These are phyloP conservation scores for Ustulina deusta DNA, from an alignment of 2,329 filamentous ascomycete species.

Conservation along the genomic window DNA sequence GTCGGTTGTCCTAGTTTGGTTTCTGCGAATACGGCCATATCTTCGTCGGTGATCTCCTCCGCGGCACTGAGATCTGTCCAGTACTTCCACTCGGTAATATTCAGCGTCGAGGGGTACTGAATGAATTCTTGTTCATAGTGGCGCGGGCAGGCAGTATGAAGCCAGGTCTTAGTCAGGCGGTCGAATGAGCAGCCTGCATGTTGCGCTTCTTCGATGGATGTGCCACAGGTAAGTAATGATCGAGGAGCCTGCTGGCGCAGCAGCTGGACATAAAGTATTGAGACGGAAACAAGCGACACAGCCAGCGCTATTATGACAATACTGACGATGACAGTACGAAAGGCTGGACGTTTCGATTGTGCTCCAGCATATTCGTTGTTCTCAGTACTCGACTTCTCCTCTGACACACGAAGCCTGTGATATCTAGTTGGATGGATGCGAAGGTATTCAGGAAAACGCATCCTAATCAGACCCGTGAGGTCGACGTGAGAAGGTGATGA, in stretches of 20 bases:
- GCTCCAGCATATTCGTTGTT: background rate
- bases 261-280: conserved; percentile 21
- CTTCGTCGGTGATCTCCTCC: conserved; percentile 31
- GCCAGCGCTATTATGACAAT: conserved; percentile 6
- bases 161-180: conserved; percentile 35
- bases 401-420: conserved; percentile 20
- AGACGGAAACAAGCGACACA: conserved; percentile 16
- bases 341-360: background rate
- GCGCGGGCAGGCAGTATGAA: conserved; percentile 21
- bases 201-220: conserved; percentile 21
- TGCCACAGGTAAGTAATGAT: conserved; percentile 27
- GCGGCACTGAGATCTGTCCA: conserved; percentile 21
- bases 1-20: conserved; percentile 1
- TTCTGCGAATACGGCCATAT: conserved; percentile 28
- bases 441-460: conserved; percentile 5
- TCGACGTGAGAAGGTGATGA: background rate
- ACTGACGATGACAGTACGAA: background rate
- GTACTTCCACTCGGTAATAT: conserved; percentile 31
- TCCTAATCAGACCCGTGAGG: background rate
- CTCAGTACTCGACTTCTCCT: conserved; percentile 15
- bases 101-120: conserved; percentile 8
- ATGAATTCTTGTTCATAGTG: conserved; percentile 30
- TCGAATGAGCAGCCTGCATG: conserved; percentile 31
- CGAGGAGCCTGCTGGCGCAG: conserved; percentile 15
- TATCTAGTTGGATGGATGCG: conserved; percentile 9